These are phyloP conservation scores for Cladophialophora yegresii DNA, from an alignment of 2,329 filamentous ascomycete genomes.

Conservation along the genomic window DNA sequence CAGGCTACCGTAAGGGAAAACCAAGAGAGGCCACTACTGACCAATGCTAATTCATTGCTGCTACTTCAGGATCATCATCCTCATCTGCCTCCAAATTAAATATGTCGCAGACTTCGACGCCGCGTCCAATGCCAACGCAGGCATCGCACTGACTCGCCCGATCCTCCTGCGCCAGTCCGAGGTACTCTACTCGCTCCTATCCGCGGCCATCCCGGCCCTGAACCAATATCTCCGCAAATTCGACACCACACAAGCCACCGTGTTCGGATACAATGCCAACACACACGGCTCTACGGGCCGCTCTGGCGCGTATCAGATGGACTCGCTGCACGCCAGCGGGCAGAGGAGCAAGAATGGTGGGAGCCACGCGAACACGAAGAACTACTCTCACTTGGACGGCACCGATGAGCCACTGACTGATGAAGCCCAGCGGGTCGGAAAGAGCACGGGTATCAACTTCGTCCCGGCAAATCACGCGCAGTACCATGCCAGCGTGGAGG, in stretches of 20 bases:
- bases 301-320: constrained; percentile 13
- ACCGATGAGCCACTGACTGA: constrained; percentile 4
- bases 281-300: constrained; percentile 13
- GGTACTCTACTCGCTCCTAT: constrained; percentile 26
- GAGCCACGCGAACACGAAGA: background rate
- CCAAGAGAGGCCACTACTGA: constrained; percentile 41
- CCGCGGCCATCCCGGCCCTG: constrained; percentile 26
- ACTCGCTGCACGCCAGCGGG: background rate
- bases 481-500: constrained; percentile 18
- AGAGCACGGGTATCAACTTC: constrained; percentile 15
- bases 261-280: constrained; percentile 20
- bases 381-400: background rate
- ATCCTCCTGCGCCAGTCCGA: constrained; percentile 26
- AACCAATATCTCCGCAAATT: constrained; percentile 32
- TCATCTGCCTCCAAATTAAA: constrained; percentile 25
- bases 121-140: constrained; percentile 14
- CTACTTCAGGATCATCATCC: constrained; percentile 21
- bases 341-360: constrained; percentile 10
- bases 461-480: background rate
- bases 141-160: constrained; percentile 23
- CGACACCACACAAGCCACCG: constrained; percentile 21
- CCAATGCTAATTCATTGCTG: constrained; percentile 11
- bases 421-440: background rate
- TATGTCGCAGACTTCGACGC: constrained; percentile 23
- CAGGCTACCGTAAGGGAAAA: constrained; percentile 76